Conservation (phyloP, 208 protist genomes). For the Acanthamoeba triangularis region DNA sequence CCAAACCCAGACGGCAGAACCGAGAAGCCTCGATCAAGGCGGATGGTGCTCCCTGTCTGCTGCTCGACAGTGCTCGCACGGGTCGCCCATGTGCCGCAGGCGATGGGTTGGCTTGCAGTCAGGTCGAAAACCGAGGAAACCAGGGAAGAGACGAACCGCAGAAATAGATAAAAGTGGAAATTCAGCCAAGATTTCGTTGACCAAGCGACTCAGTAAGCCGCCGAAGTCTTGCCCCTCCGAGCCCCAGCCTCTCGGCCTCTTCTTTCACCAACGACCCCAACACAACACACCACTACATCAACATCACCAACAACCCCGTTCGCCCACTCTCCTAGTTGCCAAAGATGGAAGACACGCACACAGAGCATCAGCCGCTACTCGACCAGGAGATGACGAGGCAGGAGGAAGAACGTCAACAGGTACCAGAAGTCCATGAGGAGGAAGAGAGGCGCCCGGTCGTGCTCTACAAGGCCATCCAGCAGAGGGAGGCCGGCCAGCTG, state of each 20-base stretch:
- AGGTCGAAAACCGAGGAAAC: neutral
- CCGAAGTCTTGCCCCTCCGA: neutral
- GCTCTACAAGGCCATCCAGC: constrained; percentile 2
- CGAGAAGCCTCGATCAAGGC: neutral
- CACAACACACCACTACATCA: neutral
- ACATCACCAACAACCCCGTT: neutral
- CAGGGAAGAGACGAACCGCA: neutral
- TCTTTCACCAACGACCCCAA: neutral
- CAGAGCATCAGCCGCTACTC: neutral
- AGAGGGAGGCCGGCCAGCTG: constrained; percentile 10
- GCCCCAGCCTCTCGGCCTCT: neutral
- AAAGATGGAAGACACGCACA: neutral
- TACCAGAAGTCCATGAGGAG: neutral
- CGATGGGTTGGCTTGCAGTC: neutral
- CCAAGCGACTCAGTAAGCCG: neutral
- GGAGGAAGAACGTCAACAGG: neutral
- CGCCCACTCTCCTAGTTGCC: no score
- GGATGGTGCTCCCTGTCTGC: neutral
- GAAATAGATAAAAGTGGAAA: neutral
- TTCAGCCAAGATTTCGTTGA: neutral
- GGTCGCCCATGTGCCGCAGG: neutral
- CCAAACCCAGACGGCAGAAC: neutral
- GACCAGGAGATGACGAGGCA: neutral
- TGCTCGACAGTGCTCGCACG: neutral
- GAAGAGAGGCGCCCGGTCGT: constrained; percentile 14